Base-by-base conservation (phyloP, 495 filamentous ascomycete species). In the Neurospora sp. region DNA sequence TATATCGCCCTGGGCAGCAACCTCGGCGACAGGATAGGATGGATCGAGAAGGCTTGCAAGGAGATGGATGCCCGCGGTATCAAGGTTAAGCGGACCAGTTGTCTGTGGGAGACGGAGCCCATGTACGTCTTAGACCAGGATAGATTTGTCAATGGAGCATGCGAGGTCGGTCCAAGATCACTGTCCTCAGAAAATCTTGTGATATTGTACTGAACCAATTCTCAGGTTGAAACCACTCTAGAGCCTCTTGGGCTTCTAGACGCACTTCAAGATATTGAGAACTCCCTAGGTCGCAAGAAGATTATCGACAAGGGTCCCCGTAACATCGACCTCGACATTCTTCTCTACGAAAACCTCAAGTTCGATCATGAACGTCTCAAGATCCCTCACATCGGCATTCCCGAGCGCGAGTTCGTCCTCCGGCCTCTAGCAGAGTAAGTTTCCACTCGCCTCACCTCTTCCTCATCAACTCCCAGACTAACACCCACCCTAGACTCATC, bases 51-150 rank as follows among this genome's bases (percentile, higher is more conserved):
- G 72, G 94, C 96, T 1, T 93, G 93, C 80, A 85, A 84, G 69
- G 88, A 91, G 77, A 92, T 99, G 89, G 88, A 91, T 70, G 79
- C 82, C 39, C 84, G 88, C 41, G 89, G 87, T 69, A 93, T 98
- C 80, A 88, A 83, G 72, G 87, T 99, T 46, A 87, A 89, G 71
- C 84, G 90, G 76, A 97, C 95, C 1, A 98, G 96, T 79, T 89
- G 90, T 71, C 85, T 99, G 44, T 99, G 95, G 85, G 93, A 98
- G 83, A 99, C 95, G 8, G 89, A 92, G 74, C 92, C 96, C 31
- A 99, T 99, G 96, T 98, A 99, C 83, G 90, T 97, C 76, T 82
- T 91, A 75, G 91, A 97, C 77, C 96, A 99, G 79, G 89, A 89
- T 73, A 87, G 89, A 20, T 99, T 98, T 77, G 82, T 98, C 48